Evolutionary conservation across 2,329 filamentous ascomycete genomes (phyloP), one percentile per base, ranked within the genome.

Genomic region (Fusarium ramigenum): DNA sequence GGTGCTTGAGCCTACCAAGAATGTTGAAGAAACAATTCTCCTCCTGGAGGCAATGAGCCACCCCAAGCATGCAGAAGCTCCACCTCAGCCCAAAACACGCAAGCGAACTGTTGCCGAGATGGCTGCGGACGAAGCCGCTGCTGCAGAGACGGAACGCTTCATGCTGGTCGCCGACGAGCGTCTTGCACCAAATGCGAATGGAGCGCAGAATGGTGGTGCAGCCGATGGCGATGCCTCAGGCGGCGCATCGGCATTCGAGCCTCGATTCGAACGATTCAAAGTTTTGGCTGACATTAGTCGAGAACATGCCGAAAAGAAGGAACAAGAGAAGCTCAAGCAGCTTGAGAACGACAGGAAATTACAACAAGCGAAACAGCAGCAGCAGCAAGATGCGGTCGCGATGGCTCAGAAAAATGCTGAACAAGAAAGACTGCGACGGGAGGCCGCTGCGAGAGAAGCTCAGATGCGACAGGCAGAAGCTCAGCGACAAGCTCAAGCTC

Each of bases 101-200:
- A 98, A 99, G 86, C 91, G 96, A 70, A 99, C 96, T 0, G 92
- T 97, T 23, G 96, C 96, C 14, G 96, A 99, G 80, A 90, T 98
- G 85, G 96, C 94, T 14, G 96, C 96, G 12, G 96, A 99, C 79
- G 95, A 99, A 83, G 96, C 96, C 2, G 88, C 94, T 67, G 94
- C 95, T 2, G 96, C 95, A 28, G 93, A 95, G 66, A 91, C 94
- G 73, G 95, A 99, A 82, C 90, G 94, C 52, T 97, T 94, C 75
- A 96, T 99, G 94, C 91, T 98, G 57, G 92, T 94, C 28, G 90
- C 95, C 83, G 96, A 99, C 78, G 96, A 98, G 77, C 89, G 94
- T 10, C 87, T 95, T 67, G 88, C 90, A 18, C 87, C 92, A 4
- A 88, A 86, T 44, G 85, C 86, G 19, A 87, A 88, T 8, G 85